Evolutionary conservation across 306 rosid genomes (phyloP).

Genomic region (Glycine tomentella): DNA sequence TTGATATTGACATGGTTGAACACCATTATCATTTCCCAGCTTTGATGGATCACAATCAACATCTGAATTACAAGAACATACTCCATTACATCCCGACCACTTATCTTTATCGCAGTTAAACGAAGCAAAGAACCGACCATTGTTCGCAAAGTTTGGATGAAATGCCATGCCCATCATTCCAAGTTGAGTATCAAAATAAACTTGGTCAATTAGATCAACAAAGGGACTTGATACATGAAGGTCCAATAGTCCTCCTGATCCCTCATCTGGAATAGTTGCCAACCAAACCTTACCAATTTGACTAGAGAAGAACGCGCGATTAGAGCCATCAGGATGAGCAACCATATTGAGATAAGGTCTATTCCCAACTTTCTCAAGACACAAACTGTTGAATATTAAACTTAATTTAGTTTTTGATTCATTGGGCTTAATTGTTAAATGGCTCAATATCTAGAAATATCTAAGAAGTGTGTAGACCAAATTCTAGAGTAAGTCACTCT

Average conservation of each 20-base stretch:
- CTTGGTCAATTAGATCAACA: slow-evolving; percentile 83
- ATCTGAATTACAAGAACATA: slow-evolving; percentile 89
- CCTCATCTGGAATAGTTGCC: slow-evolving; percentile 77
- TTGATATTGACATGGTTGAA: slow-evolving; percentile 87
- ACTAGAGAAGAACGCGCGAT: slow-evolving; percentile 80
- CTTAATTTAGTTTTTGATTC: no score
- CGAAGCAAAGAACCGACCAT: slow-evolving; percentile 91
- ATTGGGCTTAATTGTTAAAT: no score
- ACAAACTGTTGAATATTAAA: no score
- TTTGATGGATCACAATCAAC: slow-evolving; percentile 93
- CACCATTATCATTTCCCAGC: slow-evolving; percentile 63
- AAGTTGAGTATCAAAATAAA: slow-evolving; percentile 71
- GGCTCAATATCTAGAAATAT: no score
- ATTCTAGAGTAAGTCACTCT: no score
- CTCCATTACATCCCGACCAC: slow-evolving; percentile 85
- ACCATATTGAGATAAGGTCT: slow-evolving; percentile 88
- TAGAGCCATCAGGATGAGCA: slow-evolving; percentile 92
- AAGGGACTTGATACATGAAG: slow-evolving; percentile 79
- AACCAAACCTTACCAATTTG: slow-evolving; percentile 87
- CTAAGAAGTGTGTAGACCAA: no score
- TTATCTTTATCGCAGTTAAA: slow-evolving; percentile 85
- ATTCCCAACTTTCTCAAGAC: slow-evolving; percentile 95
- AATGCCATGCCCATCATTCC: slow-evolving; percentile 97
- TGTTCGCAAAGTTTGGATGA: slow-evolving; percentile 80
- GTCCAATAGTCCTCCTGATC: slow-evolving; percentile 65